Base-by-base conservation (phyloP, 352 stramenopile genomes). In the Globisporangium yorkense region DNA sequence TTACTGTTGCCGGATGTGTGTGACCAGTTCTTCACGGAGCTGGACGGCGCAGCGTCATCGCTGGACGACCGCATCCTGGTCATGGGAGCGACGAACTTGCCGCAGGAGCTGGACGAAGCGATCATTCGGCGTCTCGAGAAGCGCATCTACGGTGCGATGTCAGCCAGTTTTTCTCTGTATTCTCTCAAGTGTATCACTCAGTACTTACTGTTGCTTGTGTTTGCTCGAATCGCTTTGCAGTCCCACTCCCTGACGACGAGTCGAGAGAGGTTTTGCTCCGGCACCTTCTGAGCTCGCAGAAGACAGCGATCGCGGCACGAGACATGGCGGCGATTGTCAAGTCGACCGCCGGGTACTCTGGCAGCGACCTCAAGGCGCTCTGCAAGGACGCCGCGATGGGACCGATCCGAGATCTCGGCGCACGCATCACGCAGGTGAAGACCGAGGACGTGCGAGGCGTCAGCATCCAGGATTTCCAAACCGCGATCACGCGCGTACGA, bases 381-480 rank as follows among this genome's bases (percentile, higher is more conserved):
- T 98, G 93, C 64, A 94, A 97, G 60, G 94, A 97, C 47, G 96
- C 96, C 15, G 92, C 92, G 24, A 90, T 97, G 57, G 89, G 96
- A 20, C 88, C 92, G 2, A 91, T 98, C 33, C 87, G 94, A 40
- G 84, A 88, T 10, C 67, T 92, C 44, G 82, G 84, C 33, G 61
- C 65, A 10, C 76, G 75, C 44, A 66, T 94, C 37, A 69, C 72
- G 5, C 58, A 89, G 24, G 78, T 86, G 6, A 71, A 70, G 51
- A 71, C 62, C 18, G 78, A 89, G 52, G 80, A 94, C 16, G 61
- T 94, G 24, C 71, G 84, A 21, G 67, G 67, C 2, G 88, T 94
- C 47, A 79, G 68, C 21, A 64, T 61, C 5, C 58, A 56, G 0
- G 84, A 94, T 51, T 94, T 94, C 62, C 49, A 63, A 33, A 68